Evolutionary conservation across 108 stramenopile species (phyloP), one percentile per base, ranked within the genome.

Genomic region (Bacterosira constricta): DNA sequence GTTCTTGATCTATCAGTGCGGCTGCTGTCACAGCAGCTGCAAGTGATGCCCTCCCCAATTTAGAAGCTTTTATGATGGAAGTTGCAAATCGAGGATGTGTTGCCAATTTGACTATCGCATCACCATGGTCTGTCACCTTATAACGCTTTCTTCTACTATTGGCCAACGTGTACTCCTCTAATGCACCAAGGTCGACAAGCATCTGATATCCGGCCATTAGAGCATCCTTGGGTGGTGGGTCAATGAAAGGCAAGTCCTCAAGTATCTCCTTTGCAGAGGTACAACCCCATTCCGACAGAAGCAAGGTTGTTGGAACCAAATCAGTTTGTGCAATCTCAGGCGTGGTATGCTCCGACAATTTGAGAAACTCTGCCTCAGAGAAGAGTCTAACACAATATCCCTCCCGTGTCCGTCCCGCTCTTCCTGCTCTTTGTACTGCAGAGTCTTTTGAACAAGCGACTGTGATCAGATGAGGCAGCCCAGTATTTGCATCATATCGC

Each of bases 61-160:
- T 73, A 6, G 41, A 20, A 23, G 85, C 73, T 51, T 54, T 38
- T 38, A 72, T 71, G 35, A 89, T 83, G 57, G 66, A 34, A 10
- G 79, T 83, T 12, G 94, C 90, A 54, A 92, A 71, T 32, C 93
- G 88, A 36, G 93, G 92, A 73, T 94, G 91, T 27, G 90, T 77
- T 15, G 91, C 85, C 49, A 92, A 66, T 37, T 83, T 75, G 4
- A 78, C 83, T 63, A 96, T 79, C 0, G 41, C 21, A 20, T 60
- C 51, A 4, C 94, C 94, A 9, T 73, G 83, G 34, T 75, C 49
- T n/a, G 89, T 88, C 6, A 88, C 62, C n/a, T 57, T 35, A 47
- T 62, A 75, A 18, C 80, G 56, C 26, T 81, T 44, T 9, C 77
- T 82, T 31, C 69, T 83, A 30, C 79, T 67, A 30, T 68, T 83